These are phyloP conservation scores for Axilococcus clingmanii DNA, from an alignment of 139 green algal species.

Conservation along the genomic window DNA sequence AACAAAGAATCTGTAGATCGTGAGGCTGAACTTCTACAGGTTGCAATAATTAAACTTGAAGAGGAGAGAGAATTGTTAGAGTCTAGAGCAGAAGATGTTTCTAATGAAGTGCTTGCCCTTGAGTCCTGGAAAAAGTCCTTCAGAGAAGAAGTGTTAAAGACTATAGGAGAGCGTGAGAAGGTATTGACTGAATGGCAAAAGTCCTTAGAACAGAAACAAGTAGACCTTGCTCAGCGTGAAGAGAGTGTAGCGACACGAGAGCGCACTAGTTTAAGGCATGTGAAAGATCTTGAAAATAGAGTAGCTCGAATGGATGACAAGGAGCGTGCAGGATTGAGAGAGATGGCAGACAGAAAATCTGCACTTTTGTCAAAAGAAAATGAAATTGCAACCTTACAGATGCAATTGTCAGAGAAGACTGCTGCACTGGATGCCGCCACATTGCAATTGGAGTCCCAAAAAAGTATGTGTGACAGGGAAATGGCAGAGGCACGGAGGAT, in stretches of 20 bases:
- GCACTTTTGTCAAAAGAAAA: slow-evolving; percentile 6
- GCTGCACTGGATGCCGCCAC: slow-evolving; percentile 7
- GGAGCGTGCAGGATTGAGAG: slow-evolving; percentile 16
- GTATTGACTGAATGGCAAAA: not conserved
- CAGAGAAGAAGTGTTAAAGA: too few relatives aligned
- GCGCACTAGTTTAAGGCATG: slow-evolving; percentile 2
- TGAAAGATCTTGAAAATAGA: slow-evolving; percentile 16
- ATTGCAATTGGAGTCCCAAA: not conserved
- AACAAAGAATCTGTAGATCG: too few relatives aligned
- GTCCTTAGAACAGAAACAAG: not conserved
- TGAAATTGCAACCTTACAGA: slow-evolving; percentile 5
- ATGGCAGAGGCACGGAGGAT: not conserved
- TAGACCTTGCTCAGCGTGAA: not conserved
- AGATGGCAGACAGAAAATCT: slow-evolving; percentile 23
- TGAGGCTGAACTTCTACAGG: too few relatives aligned
- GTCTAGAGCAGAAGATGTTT: too few relatives aligned
- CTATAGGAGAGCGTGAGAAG: not conserved
- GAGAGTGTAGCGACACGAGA: not conserved
- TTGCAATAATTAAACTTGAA: too few relatives aligned
- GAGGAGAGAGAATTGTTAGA: too few relatives aligned
- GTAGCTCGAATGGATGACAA: slow-evolving; percentile 14
- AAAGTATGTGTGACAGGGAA: not conserved
- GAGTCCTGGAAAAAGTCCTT: too few relatives aligned
- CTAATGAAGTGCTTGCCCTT: too few relatives aligned
- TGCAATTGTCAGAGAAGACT: slow-evolving; percentile 6